phyloP scores from a whole-genome alignment of 768 basidiomycete species.

The Leucocoprinus leucothites region DNA sequence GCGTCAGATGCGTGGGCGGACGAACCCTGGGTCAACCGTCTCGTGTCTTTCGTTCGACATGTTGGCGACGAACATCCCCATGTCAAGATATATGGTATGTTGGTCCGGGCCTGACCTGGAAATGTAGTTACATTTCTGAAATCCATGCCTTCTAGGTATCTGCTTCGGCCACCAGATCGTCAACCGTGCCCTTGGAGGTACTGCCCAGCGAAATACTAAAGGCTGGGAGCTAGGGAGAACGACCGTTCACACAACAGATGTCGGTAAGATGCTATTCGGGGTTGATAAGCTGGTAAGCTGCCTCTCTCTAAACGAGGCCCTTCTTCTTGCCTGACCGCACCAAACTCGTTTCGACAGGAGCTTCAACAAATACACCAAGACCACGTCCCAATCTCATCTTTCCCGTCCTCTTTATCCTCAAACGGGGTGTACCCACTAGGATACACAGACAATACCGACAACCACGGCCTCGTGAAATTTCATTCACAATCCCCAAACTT shows the following conservation, averaged over 20 bases:
- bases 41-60: constrained; percentile 55
- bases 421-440: constrained; percentile 57
- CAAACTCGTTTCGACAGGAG: constrained; percentile 48
- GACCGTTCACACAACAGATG: constrained; percentile 56
- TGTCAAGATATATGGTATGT: constrained; percentile 70
- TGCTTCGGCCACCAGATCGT: constrained; percentile 87
- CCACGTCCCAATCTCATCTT: constrained; percentile 55
- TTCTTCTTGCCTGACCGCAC: constrained; percentile 21
- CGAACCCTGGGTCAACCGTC: constrained; percentile 69
- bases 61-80: constrained; percentile 48
- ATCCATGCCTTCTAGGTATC: constrained; percentile 53
- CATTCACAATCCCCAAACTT: too few relatives aligned
- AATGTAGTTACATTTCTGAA: neutral
- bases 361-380: constrained; percentile 89
- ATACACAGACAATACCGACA: constrained; percentile 46
- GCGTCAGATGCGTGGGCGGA: constrained; percentile 78
- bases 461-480: constrained; percentile 75
- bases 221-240: constrained; percentile 87
- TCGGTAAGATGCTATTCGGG: constrained; percentile 44
- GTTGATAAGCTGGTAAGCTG: constrained; percentile 20
- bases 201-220: constrained; percentile 61
- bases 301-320: constrained; percentile 10
- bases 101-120: neutral
- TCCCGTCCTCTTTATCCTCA: constrained; percentile 32
- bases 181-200: too few relatives aligned